phyloP scores from a whole-genome alignment of 352 stramenopile species.

The Achlya hypogyna region DNA sequence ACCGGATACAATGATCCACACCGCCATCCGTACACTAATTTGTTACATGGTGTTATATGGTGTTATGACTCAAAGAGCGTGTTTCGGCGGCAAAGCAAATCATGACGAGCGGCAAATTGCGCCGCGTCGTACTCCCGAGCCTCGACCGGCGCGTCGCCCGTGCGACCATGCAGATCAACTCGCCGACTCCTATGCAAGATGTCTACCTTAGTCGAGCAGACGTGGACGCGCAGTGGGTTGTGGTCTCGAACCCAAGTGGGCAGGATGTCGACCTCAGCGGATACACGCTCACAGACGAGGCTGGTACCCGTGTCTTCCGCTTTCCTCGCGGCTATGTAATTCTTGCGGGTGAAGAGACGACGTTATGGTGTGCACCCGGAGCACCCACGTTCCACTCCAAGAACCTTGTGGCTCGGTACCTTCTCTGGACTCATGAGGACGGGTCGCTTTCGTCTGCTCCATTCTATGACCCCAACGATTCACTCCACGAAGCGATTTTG shows the following conservation, averaged over 20 bases:
- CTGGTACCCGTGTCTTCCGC: slow-evolving; percentile 39
- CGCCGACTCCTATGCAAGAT: slow-evolving; percentile 78
- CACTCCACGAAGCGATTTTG: slow-evolving; percentile 58
- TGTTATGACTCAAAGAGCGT: not conserved
- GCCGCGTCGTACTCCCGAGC: slow-evolving; percentile 44
- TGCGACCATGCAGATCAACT: slow-evolving; percentile 74
- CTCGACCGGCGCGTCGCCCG: slow-evolving; percentile 64
- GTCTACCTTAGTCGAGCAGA: slow-evolving; percentile 75
- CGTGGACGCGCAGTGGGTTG: slow-evolving; percentile 64
- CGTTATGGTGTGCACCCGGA: slow-evolving; percentile 65
- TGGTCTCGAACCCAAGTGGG: slow-evolving; percentile 74
- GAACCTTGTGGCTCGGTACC: slow-evolving; percentile 66
- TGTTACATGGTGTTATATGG: not conserved
- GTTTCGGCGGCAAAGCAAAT: not conserved
- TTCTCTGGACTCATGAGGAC: slow-evolving; percentile 63
- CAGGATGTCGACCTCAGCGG: slow-evolving; percentile 56
- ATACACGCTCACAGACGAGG: slow-evolving; percentile 42
- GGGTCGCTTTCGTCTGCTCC: slow-evolving; percentile 45
- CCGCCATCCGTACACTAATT: not conserved
- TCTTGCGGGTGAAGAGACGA: slow-evolving; percentile 66
- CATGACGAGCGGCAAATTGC: slow-evolving; percentile 59
- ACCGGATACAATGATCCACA: not conserved
- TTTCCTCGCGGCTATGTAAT: slow-evolving; percentile 66
- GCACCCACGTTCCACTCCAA: slow-evolving; percentile 57
- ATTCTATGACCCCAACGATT: slow-evolving; percentile 38